A percentile compares a stretch with the other conserved stretches of the same genome.
These are phyloP conservation scores for Leccinum fibrillosum DNA, from an alignment of 768 basidiomycete genomes.

Conservation along the genomic window DNA sequence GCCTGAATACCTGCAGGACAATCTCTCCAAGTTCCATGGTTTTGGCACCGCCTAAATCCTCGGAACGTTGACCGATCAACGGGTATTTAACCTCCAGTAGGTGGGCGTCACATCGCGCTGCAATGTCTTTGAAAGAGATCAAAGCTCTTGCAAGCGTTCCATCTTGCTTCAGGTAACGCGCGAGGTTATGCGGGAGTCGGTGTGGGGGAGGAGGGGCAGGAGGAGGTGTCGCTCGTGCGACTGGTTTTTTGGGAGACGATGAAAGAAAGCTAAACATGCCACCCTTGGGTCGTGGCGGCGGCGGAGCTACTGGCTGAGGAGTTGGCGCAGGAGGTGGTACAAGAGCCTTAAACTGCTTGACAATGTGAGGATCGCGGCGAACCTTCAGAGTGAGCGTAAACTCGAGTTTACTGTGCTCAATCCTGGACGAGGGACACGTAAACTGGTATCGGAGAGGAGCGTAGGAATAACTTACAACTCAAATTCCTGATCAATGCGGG, in stretches of 20 bases:
- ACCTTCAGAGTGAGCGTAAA: conserved; percentile 90
- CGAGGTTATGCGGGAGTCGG: conserved; percentile 69
- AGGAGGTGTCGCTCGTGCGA: conserved; percentile 39
- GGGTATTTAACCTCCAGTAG: conserved; percentile 82
- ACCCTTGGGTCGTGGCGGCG: conserved; percentile 51
- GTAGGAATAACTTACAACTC: conserved; percentile 61
- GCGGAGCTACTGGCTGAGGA: conserved; percentile 34
- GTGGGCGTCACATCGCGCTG: conserved; percentile 76
- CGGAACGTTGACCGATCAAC: conserved; percentile 70
- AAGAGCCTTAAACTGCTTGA: conserved; percentile 69
- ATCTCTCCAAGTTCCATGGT: conserved; percentile 83
- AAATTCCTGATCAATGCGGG: conserved; percentile 82
- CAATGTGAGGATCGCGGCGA: conserved; percentile 81
- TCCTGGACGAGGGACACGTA: conserved; percentile 41
- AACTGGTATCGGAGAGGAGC: neutral
- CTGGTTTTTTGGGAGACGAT: conserved; percentile 68
- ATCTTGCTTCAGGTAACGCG: conserved; percentile 78
- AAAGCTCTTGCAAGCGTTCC: conserved; percentile 87
- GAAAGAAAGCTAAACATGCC: conserved; percentile 77
- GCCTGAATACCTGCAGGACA: conserved; percentile 83
- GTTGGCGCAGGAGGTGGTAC: conserved; percentile 45
- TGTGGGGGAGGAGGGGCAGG: conserved; percentile 36
- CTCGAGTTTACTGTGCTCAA: conserved; percentile 92
- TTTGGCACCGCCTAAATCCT: conserved; percentile 48
- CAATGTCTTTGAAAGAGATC: conserved; percentile 86